phyloP scores from a whole-genome alignment of 495 filamentous ascomycete species.

The Trichoderma erinaceum region DNA sequence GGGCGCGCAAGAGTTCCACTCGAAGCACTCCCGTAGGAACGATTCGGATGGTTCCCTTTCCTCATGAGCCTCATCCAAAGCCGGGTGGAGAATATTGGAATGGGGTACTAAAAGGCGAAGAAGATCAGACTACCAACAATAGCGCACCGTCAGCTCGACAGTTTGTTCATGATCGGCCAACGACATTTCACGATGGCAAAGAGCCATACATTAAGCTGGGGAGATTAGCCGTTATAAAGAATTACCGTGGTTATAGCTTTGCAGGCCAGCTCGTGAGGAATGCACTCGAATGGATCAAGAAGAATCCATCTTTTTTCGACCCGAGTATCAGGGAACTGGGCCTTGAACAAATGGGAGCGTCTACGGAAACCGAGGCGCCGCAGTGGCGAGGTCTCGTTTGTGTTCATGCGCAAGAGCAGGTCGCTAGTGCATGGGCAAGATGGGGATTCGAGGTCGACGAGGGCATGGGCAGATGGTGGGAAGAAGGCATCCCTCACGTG shows the following conservation, averaged over 20 bases:
- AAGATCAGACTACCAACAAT: slow-evolving; percentile 20
- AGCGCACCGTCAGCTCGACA: slow-evolving; percentile 1
- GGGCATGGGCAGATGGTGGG: slow-evolving; percentile 67
- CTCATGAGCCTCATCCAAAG: slow-evolving; percentile 54
- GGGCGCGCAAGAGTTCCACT: slow-evolving; percentile 33
- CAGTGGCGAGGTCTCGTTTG: slow-evolving; percentile 65
- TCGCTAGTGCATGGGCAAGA: slow-evolving; percentile 52
- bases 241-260: slow-evolving; percentile 59
- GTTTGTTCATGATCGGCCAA: slow-evolving; percentile 35
- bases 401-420: slow-evolving; percentile 64
- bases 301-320: slow-evolving; percentile 48
- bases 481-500: slow-evolving; percentile 81
- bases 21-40: slow-evolving; percentile 55
- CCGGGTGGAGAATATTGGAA: slow-evolving; percentile 37
- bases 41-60: slow-evolving; percentile 72
- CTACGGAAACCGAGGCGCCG: slow-evolving; percentile 29
- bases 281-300: slow-evolving; percentile 55
- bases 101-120: slow-evolving; percentile 23
- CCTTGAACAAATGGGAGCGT: slow-evolving; percentile 30
- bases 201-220: slow-evolving; percentile 77
- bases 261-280: slow-evolving; percentile 55
- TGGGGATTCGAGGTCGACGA: slow-evolving; percentile 68
- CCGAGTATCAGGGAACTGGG: slow-evolving; percentile 41
- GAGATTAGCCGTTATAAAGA: slow-evolving; percentile 59
- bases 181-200: slow-evolving; percentile 44